phyloP scores from a whole-genome alignment of 163 green algal genomes.

The Volvox carteri region DNA sequence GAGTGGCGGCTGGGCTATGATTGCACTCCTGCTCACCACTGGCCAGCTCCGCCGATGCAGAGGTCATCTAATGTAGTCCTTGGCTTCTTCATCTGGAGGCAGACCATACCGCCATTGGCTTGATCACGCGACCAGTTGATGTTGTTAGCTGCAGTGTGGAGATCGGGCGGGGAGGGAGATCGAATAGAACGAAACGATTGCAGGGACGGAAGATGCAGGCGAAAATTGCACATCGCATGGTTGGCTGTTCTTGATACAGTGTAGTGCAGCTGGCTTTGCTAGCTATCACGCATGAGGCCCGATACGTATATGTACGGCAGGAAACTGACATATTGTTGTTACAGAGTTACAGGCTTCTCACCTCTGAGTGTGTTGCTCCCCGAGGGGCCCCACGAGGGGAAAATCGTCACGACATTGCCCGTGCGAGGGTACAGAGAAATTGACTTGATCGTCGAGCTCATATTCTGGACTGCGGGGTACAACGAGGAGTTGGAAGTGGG shows the following conservation, averaged over 20 bases:
- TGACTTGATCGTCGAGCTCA: slow-evolving; percentile 1
- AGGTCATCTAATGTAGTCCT: not conserved
- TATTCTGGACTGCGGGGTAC: not conserved
- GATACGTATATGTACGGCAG: too few species aligned
- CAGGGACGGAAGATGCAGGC: too few species aligned
- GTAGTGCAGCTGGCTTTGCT: too few species aligned
- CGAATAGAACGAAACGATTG: too few species aligned
- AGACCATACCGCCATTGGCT: not conserved
- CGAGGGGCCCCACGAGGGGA: not conserved
- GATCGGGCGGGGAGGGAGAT: not conserved
- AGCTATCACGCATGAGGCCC: too few species aligned
- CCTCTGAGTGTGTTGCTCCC: slow-evolving; percentile 6
- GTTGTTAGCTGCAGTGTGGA: not conserved
- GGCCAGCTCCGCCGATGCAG: not conserved
- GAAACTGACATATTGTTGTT: too few species aligned
- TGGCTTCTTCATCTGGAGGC: not conserved
- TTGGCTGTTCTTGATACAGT: too few species aligned
- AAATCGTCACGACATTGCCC: not conserved
- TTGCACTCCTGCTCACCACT: not conserved
- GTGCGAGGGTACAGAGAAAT: not conserved
- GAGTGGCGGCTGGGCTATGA: too few species aligned
- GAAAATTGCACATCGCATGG: too few species aligned
- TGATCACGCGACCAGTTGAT: not conserved
- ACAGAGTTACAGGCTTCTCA: too few species aligned
- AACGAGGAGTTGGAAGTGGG: not conserved